phyloP scores from a whole-genome alignment of 2,329 filamentous ascomycete species.

The Xylariaceae sp. region DNA sequence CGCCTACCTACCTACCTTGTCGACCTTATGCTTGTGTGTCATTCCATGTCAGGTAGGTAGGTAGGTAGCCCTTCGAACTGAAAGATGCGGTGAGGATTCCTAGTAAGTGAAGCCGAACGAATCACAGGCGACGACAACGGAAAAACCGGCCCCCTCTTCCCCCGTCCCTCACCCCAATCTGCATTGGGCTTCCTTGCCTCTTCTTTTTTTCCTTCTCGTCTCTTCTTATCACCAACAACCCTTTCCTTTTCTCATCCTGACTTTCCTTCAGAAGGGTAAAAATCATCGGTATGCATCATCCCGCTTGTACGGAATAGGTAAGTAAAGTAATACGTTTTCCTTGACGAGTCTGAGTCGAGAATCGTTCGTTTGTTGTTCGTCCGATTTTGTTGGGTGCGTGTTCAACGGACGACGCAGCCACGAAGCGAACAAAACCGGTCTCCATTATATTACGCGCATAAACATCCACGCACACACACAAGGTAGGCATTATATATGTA shows the following conservation, averaged over 20 bases:
- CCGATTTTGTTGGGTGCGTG: neutral
- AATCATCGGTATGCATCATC: slow-evolving; percentile 1
- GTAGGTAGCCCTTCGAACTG: neutral
- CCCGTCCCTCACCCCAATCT: neutral
- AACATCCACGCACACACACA: neutral
- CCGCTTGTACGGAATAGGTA: neutral
- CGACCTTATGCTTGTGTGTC: no score
- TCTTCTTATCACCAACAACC: neutral
- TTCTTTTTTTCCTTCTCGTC: neutral
- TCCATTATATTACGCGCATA: neutral
- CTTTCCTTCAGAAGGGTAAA: neutral
- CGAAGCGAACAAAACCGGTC: neutral
- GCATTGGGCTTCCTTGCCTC: neutral
- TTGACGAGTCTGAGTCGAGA: neutral
- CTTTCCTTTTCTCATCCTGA: neutral
- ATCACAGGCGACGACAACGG: neutral
- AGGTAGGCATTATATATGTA: neutral
- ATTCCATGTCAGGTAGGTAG: neutral
- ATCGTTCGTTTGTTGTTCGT: no score
- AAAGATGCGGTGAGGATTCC: neutral
- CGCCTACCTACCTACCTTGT: neutral
- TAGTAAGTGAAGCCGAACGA: neutral
- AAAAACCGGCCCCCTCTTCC: neutral
- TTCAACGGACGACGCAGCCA: neutral
- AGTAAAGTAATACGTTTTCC: neutral